phyloP scores from a whole-genome alignment of 257 asterid genomes.

The Solanum gracilifrons region DNA sequence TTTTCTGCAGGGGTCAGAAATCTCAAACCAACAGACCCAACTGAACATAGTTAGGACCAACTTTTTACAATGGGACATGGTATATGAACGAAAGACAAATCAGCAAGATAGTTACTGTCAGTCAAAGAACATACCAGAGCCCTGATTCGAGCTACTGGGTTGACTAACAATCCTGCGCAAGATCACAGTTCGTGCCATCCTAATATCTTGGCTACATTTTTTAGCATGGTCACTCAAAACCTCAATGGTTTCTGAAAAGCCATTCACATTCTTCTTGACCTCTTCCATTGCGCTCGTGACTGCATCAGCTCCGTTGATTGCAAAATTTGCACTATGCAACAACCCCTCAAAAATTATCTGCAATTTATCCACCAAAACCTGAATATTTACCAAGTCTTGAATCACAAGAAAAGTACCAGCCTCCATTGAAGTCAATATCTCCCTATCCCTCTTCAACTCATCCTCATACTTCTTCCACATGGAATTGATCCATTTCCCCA shows the following conservation, averaged over 20 bases:
- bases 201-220: slow-evolving; percentile 40
- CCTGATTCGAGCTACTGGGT: slow-evolving; percentile 8
- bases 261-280: slow-evolving; percentile 33
- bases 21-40: background rate
- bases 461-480: slow-evolving; percentile 36
- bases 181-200: slow-evolving; percentile 47
- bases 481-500: slow-evolving; percentile 57
- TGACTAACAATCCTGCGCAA: slow-evolving; percentile 55
- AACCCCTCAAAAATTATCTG: slow-evolving; percentile 30
- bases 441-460: slow-evolving; percentile 40
- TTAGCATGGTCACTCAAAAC: slow-evolving; percentile 34
- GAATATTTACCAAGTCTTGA: slow-evolving; percentile 44
- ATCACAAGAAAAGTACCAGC: slow-evolving; percentile 38
- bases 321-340: slow-evolving; percentile 20
- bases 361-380: slow-evolving; percentile 22
- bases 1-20: background rate
- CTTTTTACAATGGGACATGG: background rate
- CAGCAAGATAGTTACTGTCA: background rate
- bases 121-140: background rate
- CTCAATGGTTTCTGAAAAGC: slow-evolving; percentile 34
- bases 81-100: background rate
- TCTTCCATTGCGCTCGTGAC: slow-evolving; percentile 26
- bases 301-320: slow-evolving; percentile 6
- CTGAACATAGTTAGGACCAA: background rate
- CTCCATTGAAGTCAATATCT: slow-evolving; percentile 26